Percentiles rank a stretch among this genome's conserved stretches.
Evolutionary conservation across 345 rosid genomes (phyloP).

Genomic region (Eutrema heterophyllum): DNA sequence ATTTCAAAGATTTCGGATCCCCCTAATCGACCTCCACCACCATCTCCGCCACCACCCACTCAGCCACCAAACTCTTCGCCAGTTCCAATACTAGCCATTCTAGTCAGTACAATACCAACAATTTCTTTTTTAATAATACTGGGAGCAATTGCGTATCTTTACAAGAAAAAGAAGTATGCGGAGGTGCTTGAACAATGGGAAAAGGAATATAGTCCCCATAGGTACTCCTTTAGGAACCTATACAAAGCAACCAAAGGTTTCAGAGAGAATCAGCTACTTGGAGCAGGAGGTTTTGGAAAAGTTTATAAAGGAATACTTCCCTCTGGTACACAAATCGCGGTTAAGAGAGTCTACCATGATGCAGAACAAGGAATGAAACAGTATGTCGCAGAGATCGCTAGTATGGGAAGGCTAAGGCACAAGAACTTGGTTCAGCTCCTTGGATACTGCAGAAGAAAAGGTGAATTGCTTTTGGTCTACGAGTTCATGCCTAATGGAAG

Average conservation of each 20-base stretch:
- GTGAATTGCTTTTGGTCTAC: neutral
- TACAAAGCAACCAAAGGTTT: conserved; percentile 32
- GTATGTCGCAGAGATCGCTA: neutral
- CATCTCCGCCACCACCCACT: conserved; percentile 32
- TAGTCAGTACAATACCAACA: too few species aligned
- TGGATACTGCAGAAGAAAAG: neutral
- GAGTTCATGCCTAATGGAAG: neutral
- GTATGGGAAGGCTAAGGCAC: neutral
- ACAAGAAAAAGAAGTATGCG: conserved; percentile 15
- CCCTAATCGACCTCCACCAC: neutral
- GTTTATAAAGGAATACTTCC: neutral
- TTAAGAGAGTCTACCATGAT: neutral
- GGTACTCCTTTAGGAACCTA: conserved; percentile 20
- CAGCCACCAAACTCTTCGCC: too few species aligned
- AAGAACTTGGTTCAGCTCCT: neutral
- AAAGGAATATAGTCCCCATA: conserved; percentile 25
- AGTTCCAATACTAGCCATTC: too few species aligned
- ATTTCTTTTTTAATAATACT: neutral
- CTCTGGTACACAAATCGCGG: neutral
- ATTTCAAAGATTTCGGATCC: conserved; percentile 33
- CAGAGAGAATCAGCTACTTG: conserved; percentile 15
- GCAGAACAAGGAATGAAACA: neutral
- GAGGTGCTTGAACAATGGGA: conserved; percentile 30
- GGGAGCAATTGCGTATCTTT: conserved; percentile 13
- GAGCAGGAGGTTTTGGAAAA: conserved; percentile 24